A percentile compares a stretch with the other conserved stretches of the same genome.
Evolutionary conservation across 345 rosid species (phyloP).

Genomic region (Lepidium aucheri): DNA sequence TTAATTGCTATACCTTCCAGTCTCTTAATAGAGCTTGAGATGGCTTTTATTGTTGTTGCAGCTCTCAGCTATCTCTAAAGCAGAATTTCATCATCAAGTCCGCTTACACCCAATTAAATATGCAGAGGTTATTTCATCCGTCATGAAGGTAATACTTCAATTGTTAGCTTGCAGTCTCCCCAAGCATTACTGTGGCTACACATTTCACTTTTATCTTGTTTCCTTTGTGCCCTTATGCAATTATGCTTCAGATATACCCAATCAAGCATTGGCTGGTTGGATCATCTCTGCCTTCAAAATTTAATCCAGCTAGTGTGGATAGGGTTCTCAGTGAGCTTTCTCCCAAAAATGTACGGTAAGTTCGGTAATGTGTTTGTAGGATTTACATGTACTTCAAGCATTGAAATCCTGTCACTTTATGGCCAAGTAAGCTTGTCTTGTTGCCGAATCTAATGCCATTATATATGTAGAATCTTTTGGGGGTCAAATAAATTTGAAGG

Average conservation of each 20-base stretch:
- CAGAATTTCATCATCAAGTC: conserved; percentile 67
- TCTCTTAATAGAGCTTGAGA: conserved; percentile 18
- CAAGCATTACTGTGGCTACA: neutral
- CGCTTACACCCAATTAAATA: conserved; percentile 47
- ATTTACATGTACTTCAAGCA: neutral
- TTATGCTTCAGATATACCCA: conserved; percentile 46
- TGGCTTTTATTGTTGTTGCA: conserved; percentile 34
- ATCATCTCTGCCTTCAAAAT: conserved; percentile 60
- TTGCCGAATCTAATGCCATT: conserved; percentile 1
- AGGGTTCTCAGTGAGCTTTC: conserved; percentile 4
- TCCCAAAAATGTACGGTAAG: conserved; percentile 29
- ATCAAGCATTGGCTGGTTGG: conserved; percentile 11
- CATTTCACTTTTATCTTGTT: neutral
- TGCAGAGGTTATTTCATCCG: conserved; percentile 35
- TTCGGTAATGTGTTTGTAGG: neutral
- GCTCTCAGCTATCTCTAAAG: conserved; percentile 70
- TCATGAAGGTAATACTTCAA: conserved; percentile 46
- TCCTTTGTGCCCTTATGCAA: neutral
- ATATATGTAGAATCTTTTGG: conserved; percentile 61
- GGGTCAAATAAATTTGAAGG: conserved; percentile 77
- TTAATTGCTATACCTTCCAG: neutral
- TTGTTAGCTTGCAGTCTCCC: too few species aligned
- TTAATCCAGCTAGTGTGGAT: conserved; percentile 43
- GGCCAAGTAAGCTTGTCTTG: too few species aligned
- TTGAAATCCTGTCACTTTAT: neutral